Conservation (phyloP, 495 filamentous ascomycete species). For the Aspergillus asperescens region DNA sequence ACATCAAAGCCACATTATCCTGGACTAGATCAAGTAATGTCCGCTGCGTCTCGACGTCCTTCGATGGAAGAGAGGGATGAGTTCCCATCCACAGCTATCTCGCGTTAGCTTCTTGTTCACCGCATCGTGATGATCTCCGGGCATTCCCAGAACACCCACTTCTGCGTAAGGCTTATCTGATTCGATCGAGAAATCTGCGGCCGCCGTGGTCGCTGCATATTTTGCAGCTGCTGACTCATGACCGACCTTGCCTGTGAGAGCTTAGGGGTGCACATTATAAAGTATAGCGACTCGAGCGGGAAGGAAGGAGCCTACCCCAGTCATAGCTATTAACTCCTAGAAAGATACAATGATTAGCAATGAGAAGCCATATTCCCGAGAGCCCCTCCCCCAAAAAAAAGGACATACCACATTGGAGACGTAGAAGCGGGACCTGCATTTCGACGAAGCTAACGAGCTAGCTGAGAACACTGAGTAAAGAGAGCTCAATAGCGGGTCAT, state of each 20-base stretch:
- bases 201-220: slow-evolving; percentile 72
- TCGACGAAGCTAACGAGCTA: slow-evolving; percentile 24
- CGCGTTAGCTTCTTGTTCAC: slow-evolving; percentile 3
- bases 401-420: slow-evolving; percentile 80
- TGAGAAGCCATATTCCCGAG: too few species aligned
- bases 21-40: slow-evolving; percentile 85
- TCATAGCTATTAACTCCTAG: slow-evolving; percentile 93
- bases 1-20: slow-evolving; percentile 79
- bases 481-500: neutral
- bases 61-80: slow-evolving; percentile 90
- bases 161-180: slow-evolving; percentile 80
- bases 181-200: slow-evolving; percentile 65
- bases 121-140: slow-evolving; percentile 19
- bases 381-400: neutral
- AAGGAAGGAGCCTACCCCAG: slow-evolving; percentile 61
- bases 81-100: slow-evolving; percentile 96
- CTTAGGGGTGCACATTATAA: slow-evolving; percentile 9
- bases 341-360: slow-evolving; percentile 1
- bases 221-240: slow-evolving; percentile 66
- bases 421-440: slow-evolving; percentile 80
- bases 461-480: neutral
- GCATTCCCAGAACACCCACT: slow-evolving; percentile 42
- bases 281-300: slow-evolving; percentile 16
- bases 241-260: slow-evolving; percentile 61
- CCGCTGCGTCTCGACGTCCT: slow-evolving; percentile 76